Evolutionary conservation across 306 rosid genomes (phyloP).

Genomic region (Citrullus colocynthis): DNA sequence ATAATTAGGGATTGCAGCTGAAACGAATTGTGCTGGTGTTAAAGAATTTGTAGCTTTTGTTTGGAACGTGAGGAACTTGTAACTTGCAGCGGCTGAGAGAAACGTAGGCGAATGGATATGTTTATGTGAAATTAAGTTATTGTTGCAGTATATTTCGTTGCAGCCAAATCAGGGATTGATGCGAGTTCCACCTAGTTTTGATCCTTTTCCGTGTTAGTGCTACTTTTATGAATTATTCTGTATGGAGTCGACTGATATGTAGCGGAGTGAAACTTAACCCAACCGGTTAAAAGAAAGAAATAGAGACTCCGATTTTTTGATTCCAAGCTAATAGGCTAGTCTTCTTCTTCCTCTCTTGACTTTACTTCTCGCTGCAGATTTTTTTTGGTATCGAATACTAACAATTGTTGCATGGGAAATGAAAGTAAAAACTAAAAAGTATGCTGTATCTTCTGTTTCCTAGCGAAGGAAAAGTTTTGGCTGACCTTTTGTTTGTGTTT

Average conservation of each 20-base stretch:
- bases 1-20: not conserved
- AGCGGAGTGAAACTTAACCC: not conserved
- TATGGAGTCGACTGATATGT: not conserved
- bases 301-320: not conserved
- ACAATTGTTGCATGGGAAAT: not conserved
- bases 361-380: not conserved
- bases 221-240: not conserved
- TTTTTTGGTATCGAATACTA: not conserved
- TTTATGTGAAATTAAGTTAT: not conserved
- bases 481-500: not conserved
- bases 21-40: not conserved
- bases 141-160: not conserved
- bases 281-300: not conserved
- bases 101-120: too few relatives aligned
- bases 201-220: not conserved
- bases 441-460: not conserved
- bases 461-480: not conserved
- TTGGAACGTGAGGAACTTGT: not conserved
- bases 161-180: not conserved
- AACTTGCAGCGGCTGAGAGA: not conserved
- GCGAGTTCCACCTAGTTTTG: not conserved
- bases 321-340: not conserved
- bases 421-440: not conserved
- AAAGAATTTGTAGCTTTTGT: not conserved
- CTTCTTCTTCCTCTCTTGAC: not conserved